Percentiles rank a stretch among this genome's conserved stretches.
Conservation (phyloP, 2,329 filamentous ascomycete species). For the Aphanocladium album region DNA sequence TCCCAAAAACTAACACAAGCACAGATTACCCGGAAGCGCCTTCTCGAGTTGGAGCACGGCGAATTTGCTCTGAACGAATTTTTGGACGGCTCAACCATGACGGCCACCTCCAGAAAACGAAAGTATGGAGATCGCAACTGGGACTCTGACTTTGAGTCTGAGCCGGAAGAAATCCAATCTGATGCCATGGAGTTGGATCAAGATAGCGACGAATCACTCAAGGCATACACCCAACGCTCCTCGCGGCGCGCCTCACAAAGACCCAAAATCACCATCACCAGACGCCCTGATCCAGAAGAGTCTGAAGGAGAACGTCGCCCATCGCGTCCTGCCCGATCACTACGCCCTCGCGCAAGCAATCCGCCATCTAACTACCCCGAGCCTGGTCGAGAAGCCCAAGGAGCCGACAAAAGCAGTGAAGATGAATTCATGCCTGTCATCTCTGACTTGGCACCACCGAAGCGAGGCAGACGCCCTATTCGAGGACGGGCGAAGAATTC, state of each 20-base stretch:
- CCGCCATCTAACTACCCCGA: slow-evolving; percentile 14
- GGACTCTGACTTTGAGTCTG: slow-evolving; percentile 22
- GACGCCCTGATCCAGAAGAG: background rate
- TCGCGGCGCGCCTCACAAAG: slow-evolving; percentile 11
- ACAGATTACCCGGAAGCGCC: slow-evolving; percentile 27
- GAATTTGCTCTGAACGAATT: slow-evolving; percentile 23
- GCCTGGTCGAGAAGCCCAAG: background rate
- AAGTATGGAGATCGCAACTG: slow-evolving; percentile 27
- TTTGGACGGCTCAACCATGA: slow-evolving; percentile 17
- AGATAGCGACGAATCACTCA: slow-evolving; percentile 17
- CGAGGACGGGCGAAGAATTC: slow-evolving; percentile 12
- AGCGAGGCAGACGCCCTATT: slow-evolving; percentile 20
- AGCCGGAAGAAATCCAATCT: slow-evolving; percentile 14
- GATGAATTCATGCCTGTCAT: slow-evolving; percentile 31
- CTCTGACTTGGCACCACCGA: slow-evolving; percentile 29
- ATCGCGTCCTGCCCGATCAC: background rate
- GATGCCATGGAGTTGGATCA: slow-evolving; percentile 25
- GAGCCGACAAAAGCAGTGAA: slow-evolving; percentile 19
- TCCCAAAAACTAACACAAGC: background rate
- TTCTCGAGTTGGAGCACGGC: slow-evolving; percentile 30
- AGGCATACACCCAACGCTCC: slow-evolving; percentile 7
- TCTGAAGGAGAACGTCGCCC: background rate
- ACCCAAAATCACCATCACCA: slow-evolving; percentile 4
- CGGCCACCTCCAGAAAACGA: slow-evolving; percentile 24
- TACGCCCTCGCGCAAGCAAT: slow-evolving; percentile 23